Evolutionary conservation across 2,329 filamentous ascomycete genomes (phyloP).

Genomic region (Ophiostoma fasciatum): DNA sequence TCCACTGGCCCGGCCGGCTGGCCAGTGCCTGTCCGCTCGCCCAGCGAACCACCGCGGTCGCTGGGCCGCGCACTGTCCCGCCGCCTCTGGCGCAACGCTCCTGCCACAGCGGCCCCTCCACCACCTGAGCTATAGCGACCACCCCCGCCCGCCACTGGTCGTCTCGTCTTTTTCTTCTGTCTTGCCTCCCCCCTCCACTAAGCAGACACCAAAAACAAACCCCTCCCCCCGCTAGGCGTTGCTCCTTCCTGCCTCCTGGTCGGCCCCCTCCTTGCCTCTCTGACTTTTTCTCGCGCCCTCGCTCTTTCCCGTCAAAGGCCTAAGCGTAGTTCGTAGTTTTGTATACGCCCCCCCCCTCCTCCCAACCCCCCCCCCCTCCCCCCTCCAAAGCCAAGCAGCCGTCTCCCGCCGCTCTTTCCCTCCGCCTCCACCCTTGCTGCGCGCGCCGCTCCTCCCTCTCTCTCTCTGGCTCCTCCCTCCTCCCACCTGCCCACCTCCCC

Average conservation of each 20-base stretch:
- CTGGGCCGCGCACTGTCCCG: too few species aligned
- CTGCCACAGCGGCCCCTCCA: too few species aligned
- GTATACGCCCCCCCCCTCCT: conserved; percentile 17
- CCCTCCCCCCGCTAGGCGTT: conserved; percentile 2
- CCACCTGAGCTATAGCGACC: too few species aligned
- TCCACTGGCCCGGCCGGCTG: too few species aligned
- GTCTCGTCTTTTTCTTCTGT: too few species aligned
- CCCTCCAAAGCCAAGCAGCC: conserved; percentile 7
- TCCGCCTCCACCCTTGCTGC: conserved; percentile 4
- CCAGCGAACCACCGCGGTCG: too few species aligned
- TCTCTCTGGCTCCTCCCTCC: conserved; percentile 12
- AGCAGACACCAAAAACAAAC: background rate
- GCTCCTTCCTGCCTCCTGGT: too few species aligned
- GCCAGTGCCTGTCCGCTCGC: too few species aligned
- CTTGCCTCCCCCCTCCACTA: background rate
- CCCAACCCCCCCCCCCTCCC: conserved; percentile 3
- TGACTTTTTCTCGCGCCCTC: conserved; percentile 14
- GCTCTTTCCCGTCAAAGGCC: conserved; percentile 18
- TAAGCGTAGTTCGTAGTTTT: too few species aligned
- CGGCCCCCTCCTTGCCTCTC: conserved; percentile 7
- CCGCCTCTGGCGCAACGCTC: too few species aligned
- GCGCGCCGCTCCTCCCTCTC: conserved; percentile 5
- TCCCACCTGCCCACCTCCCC: conserved; percentile 9
- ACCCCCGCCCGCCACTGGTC: too few species aligned
- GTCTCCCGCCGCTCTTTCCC: conserved; percentile 8